Evolutionary conservation across 2,329 filamentous ascomycete genomes (phyloP).

Genomic region (Aspergillus sp.): DNA sequence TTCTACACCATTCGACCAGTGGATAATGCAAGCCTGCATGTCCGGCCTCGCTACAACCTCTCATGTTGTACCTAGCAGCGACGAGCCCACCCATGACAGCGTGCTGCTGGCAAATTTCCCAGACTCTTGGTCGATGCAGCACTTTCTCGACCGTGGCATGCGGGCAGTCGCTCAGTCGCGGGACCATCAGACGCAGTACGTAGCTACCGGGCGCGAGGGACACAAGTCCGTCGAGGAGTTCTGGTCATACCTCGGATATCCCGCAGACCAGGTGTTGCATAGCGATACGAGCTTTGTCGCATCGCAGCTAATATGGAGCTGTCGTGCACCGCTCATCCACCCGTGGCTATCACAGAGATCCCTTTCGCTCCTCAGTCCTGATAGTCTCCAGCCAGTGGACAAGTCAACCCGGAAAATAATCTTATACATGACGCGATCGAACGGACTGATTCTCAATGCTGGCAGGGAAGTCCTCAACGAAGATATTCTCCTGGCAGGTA

Average conservation of each 20-base stretch:
- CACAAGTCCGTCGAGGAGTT: not conserved
- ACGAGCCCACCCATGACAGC: not conserved
- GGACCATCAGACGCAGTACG: not conserved
- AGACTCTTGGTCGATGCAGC: not conserved
- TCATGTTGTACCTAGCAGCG: not conserved
- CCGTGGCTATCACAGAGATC: not conserved
- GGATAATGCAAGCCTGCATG: not conserved
- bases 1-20: not conserved
- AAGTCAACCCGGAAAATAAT: not conserved
- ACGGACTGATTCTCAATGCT: not conserved
- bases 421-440: not conserved
- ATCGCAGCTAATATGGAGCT: not conserved
- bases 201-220: not conserved
- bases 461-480: not conserved
- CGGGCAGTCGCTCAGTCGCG: not conserved
- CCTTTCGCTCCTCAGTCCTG: too few relatives aligned
- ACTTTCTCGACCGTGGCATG: not conserved
- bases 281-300: not conserved
- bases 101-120: not conserved
- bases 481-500: not conserved
- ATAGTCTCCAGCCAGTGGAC: not conserved
- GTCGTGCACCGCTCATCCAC: not conserved
- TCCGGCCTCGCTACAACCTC: not conserved
- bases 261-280: not conserved
- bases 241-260: not conserved